A percentile compares a stretch with the other conserved stretches of the same genome.
Conservation (phyloP, 768 basidiomycete species). For the Tulasnella sp. region DNA sequence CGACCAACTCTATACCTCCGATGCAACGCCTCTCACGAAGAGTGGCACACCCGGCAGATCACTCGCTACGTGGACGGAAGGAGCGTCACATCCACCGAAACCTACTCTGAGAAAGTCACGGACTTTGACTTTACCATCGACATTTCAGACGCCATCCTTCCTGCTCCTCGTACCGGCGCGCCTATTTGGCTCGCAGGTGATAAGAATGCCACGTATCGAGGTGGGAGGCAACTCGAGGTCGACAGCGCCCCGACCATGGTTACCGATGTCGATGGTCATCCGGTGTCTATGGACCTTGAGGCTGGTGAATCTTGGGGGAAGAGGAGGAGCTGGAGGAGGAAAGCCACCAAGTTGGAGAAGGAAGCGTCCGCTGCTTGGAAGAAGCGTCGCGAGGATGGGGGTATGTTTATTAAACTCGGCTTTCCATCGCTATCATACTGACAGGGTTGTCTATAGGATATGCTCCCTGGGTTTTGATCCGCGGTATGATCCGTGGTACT, state of each 20-base stretch:
- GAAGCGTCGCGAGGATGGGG: neutral
- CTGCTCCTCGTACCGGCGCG: constrained; percentile 21
- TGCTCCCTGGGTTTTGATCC: constrained; percentile 35
- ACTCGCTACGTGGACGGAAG: constrained; percentile 14
- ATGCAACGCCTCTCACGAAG: constrained; percentile 45
- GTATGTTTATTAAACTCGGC: too few species aligned
- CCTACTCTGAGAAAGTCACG: constrained; percentile 47
- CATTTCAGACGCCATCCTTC: constrained; percentile 35
- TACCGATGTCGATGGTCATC: constrained; percentile 16
- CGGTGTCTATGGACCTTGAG: constrained; percentile 24
- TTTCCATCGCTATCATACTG: too few species aligned
- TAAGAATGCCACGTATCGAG: constrained; percentile 52
- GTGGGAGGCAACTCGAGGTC: constrained; percentile 49
- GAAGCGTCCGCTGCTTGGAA: neutral
- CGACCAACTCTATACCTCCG: constrained; percentile 40
- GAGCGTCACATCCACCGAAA: constrained; percentile 30
- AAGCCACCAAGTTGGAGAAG: constrained; percentile 34
- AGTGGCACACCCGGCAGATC: constrained; percentile 42
- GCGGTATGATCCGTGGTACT: neutral
- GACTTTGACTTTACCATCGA: constrained; percentile 66
- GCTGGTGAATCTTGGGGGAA: constrained; percentile 20
- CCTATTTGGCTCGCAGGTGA: constrained; percentile 55
- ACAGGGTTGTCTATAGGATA: too few species aligned
- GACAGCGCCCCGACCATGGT: constrained; percentile 27
- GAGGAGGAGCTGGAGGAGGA: constrained; percentile 17